phyloP scores from a whole-genome alignment of 371 early-diverging fungal species.

The Mortierella polycephala region DNA sequence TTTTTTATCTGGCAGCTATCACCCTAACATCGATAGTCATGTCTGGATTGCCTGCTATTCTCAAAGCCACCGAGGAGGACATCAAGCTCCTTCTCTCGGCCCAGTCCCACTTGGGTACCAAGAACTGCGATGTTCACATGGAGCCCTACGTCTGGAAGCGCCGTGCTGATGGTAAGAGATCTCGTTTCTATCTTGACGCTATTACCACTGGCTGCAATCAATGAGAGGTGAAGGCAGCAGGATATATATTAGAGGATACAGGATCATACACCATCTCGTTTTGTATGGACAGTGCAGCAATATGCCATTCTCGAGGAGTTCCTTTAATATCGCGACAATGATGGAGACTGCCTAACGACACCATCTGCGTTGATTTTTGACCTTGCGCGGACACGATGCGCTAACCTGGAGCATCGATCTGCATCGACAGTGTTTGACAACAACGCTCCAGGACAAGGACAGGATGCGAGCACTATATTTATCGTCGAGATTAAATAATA shows the following conservation, averaged over 20 bases:
- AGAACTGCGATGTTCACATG: conserved; percentile 93
- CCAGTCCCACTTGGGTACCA: conserved; percentile 87
- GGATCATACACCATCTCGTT: too few species aligned
- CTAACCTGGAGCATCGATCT: too few species aligned
- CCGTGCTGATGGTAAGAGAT: conserved; percentile 81
- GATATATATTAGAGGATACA: too few species aligned
- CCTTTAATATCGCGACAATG: too few species aligned
- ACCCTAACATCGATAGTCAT: conserved; percentile 56
- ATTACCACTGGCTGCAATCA: conserved; percentile 61
- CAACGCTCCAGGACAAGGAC: too few species aligned
- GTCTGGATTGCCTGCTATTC: conserved; percentile 56
- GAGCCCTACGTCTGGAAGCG: conserved; percentile 91
- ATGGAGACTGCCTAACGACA: too few species aligned
- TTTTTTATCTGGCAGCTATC: conserved; percentile 25
- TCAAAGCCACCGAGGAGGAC: conserved; percentile 79
- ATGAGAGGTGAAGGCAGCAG: too few species aligned
- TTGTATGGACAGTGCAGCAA: too few species aligned
- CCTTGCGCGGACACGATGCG: too few species aligned
- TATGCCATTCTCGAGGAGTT: too few species aligned
- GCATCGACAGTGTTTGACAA: too few species aligned
- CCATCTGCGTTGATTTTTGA: too few species aligned
- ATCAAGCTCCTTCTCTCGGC: conserved; percentile 92
- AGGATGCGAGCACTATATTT: conserved; percentile 71
- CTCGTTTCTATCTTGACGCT: conserved; percentile 70
- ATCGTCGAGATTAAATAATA: neutral